Percentiles rank a stretch among this genome's conserved stretches.
Evolutionary conservation across 2,329 filamentous ascomycete species (phyloP).

Genomic region (Fusarium tanahbumbuense): DNA sequence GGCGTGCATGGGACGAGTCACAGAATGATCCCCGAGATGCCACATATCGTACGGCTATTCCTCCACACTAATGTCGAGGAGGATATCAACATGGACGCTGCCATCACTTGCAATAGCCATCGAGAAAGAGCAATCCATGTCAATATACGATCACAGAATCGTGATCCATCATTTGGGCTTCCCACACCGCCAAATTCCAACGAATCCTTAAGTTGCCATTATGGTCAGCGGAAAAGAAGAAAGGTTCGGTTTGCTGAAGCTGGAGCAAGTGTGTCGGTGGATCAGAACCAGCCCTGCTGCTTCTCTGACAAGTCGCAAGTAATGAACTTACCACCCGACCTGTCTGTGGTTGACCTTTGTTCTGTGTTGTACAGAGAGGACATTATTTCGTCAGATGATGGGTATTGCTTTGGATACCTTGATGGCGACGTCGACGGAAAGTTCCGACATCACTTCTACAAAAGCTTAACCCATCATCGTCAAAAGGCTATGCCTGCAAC

Average conservation of each 20-base stretch:
- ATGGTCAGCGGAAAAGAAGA: neutral
- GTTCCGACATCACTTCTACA: neutral
- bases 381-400: neutral
- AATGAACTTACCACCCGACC: no score
- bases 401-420: neutral
- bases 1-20: no score
- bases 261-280: rapidly evolving
- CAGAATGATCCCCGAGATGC: no score
- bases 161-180: neutral
- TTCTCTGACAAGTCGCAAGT: neutral
- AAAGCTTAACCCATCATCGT: no score
- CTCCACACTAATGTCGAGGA: neutral
- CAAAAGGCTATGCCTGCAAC: neutral
- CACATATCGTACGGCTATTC: neutral
- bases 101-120: neutral
- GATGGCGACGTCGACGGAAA: neutral
- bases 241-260: neutral
- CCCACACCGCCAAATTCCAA: neutral
- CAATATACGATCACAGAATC: neutral
- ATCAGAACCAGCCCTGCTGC: no score
- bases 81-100: neutral
- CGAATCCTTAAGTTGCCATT: no score
- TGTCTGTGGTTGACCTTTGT: neutral
- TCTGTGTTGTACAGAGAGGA: neutral
- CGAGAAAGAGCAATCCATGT: neutral